Evolutionary conservation across 768 basidiomycete genomes (phyloP).

Genomic region (Podaxis sp.): DNA sequence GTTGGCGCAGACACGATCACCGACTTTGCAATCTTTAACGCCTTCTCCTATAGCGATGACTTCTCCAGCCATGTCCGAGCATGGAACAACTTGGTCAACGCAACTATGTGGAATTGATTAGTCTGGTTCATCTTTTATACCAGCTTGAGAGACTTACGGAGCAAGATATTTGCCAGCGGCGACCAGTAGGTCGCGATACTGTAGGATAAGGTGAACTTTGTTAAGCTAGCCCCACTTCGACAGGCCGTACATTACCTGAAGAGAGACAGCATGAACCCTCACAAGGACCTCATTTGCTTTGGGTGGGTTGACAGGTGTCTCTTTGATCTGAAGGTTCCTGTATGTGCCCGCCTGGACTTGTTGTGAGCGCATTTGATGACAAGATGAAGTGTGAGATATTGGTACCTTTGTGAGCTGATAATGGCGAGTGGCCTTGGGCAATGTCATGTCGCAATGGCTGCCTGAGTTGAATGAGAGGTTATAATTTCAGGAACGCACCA

Average conservation of each 20-base stretch:
- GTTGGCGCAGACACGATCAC: constrained; percentile 56
- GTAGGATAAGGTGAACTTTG: background rate
- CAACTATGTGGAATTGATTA: background rate
- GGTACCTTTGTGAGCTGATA: constrained; percentile 4
- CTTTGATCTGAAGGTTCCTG: constrained; percentile 20
- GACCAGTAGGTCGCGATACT: constrained; percentile 50
- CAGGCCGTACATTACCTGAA: constrained; percentile 32
- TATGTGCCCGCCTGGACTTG: constrained; percentile 17
- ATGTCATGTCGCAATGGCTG: background rate
- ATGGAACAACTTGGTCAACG: constrained; percentile 27
- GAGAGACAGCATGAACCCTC: constrained; percentile 51
- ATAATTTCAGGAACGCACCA: background rate
- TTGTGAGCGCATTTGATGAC: background rate
- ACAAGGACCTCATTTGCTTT: constrained; percentile 49
- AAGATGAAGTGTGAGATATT: background rate
- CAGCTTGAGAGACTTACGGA: background rate
- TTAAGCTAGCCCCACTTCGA: background rate
- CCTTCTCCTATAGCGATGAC: constrained; percentile 41
- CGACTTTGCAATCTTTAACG: constrained; percentile 43
- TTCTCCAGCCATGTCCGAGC: constrained; percentile 56
- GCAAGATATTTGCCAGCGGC: constrained; percentile 26
- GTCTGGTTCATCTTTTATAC: background rate
- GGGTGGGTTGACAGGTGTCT: constrained; percentile 25
- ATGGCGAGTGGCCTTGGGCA: background rate
- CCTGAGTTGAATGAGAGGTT: background rate